These are phyloP conservation scores for Globisporangium megalacanthum DNA, from an alignment of 352 stramenopile species.

Conservation along the genomic window DNA sequence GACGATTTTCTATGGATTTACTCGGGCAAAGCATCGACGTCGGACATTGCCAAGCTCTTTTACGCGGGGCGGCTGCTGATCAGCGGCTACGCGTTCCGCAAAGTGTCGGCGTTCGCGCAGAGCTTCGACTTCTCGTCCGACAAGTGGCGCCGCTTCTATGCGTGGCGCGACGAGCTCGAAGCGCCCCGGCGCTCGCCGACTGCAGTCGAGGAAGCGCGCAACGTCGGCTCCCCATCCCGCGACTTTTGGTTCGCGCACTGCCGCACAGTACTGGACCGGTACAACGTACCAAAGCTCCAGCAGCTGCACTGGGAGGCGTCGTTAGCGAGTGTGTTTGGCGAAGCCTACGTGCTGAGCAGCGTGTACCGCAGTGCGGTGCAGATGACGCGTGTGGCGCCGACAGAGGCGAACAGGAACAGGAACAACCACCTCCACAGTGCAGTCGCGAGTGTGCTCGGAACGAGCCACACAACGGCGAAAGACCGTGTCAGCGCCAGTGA, in stretches of 20 bases:
- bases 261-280: conserved; percentile 45
- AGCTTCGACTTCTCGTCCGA: conserved; percentile 86
- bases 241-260: conserved; percentile 77
- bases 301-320: conserved; percentile 73
- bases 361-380: conserved; percentile 20
- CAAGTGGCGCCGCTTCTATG: conserved; percentile 75
- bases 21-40: conserved; percentile 75
- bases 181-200: conserved; percentile 21
- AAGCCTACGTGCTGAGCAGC: conserved; percentile 52
- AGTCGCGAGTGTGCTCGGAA: conserved; percentile 19
- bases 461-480: conserved; percentile 9
- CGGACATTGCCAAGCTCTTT: conserved; percentile 74
- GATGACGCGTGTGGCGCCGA: not conserved
- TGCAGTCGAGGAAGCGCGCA: conserved; percentile 32
- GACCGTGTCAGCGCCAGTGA: not conserved
- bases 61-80: conserved; percentile 74
- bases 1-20: conserved; percentile 87
- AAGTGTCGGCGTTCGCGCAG: conserved; percentile 72
- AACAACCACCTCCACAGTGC: conserved; percentile 6
- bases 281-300: conserved; percentile 64
- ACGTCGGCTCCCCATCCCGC: conserved; percentile 47
- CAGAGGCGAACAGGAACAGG: not conserved
- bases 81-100: conserved; percentile 77
- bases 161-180: conserved; percentile 42
- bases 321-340: conserved; percentile 59